Base-by-base conservation (phyloP, 495 filamentous ascomycete species). In the Neurospora sp. region DNA sequence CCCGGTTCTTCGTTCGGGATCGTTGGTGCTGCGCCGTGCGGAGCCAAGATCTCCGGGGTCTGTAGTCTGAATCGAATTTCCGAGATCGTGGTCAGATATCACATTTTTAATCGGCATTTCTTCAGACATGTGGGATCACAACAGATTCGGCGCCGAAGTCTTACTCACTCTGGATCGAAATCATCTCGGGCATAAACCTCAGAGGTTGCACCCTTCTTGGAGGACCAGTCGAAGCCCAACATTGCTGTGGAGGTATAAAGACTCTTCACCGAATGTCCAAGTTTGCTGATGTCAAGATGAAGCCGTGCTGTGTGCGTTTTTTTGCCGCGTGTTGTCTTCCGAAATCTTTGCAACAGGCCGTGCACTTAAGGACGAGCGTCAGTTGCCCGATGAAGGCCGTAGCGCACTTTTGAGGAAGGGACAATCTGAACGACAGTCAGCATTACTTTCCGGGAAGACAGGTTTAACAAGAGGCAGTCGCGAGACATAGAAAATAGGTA, bases 31-130 rank as follows among this genome's bases (percentile, higher is more conserved):
- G 71, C 11, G 39, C 37, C 31, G 31, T 40, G 20, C 38, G 69
- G 69, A 39, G 72, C n/a, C 41, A 46, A 41, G 71, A 40, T 39
- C 7, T 48, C 74, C 37, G 72, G 37, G 70, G 20, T 72, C 35
- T 40, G 37, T 20, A 39, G 38, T 44, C 75, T 76, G 38, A 46
- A 38, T 39, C 72, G 35, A 70, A 59, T 8, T 42, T 6, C 8
- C n/a, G 20, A 18, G 20, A 18, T 31, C 41, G n/a, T 20, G 72
- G 76, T 78, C 76, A 78, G 75, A 75, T 78, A 70, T 76, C 76
- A 76, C 54, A 39, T 75, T 74, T 37, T 31, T 0, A 38, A 39
- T 18, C 10, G 35, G 20, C 69, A 14, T 23, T 23, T 40, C 69
- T 35, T 9, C 48, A 31, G 14, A 35, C 48, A 66, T 66, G 54